Percentiles rank a stretch among this genome's conserved stretches.
phyloP scores from a whole-genome alignment of 345 rosid species.

The Cardamine occulta region DNA sequence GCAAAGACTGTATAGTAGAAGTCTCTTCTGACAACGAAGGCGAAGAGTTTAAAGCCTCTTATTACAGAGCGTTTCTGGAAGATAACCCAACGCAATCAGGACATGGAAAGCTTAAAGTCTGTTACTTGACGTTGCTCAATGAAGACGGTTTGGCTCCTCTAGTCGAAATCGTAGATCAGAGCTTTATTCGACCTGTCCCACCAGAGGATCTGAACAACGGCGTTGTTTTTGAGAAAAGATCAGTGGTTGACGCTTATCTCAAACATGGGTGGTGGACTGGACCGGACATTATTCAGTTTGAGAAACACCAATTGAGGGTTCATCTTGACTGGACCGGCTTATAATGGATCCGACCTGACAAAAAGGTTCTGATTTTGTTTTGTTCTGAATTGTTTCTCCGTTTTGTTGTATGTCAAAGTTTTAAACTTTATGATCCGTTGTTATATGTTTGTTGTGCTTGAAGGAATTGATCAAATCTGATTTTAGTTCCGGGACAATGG shows the following conservation, averaged over 20 bases:
- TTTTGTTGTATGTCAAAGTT: neutral
- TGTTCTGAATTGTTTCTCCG: neutral
- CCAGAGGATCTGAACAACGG: conserved; percentile 20
- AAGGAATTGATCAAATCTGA: neutral
- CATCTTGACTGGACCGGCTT: conserved; percentile 53
- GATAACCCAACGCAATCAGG: neutral
- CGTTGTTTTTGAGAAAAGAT: conserved; percentile 33
- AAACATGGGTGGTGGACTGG: conserved; percentile 60
- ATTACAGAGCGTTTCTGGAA: neutral
- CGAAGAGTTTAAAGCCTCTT: neutral
- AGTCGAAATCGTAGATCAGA: neutral
- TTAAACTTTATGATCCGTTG: neutral
- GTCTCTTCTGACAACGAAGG: neutral
- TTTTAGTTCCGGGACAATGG: neutral
- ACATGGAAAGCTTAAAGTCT: neutral
- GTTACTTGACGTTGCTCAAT: neutral
- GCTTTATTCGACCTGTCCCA: conserved; percentile 53
- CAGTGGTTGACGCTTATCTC: conserved; percentile 45
- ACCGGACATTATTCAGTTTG: conserved; percentile 49
- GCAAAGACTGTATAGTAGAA: neutral
- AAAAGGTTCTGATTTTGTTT: conserved; percentile 33
- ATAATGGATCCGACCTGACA: conserved; percentile 50
- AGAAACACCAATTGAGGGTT: conserved; percentile 46
- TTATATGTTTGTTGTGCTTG: neutral
- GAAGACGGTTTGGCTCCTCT: neutral